Percentiles rank a stretch among this genome's conserved stretches.
phyloP scores from a whole-genome alignment of 2,329 filamentous ascomycete genomes.

The Neoarthrinium moseri region DNA sequence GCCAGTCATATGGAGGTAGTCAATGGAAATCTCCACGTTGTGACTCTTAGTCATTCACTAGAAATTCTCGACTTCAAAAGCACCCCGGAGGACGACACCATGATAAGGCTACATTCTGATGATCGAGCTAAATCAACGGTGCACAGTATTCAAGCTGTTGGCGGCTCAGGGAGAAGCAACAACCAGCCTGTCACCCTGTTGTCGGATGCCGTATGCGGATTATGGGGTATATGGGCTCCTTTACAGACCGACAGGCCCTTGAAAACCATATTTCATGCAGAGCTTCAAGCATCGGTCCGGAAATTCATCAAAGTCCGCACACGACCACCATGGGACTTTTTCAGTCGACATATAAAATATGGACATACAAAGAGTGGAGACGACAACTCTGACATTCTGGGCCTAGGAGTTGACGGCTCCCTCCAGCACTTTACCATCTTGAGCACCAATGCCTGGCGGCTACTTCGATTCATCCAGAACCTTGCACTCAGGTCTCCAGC shows the following conservation, averaged over 20 bases:
- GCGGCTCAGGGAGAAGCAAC: slow-evolving; percentile 12
- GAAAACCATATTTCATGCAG: slow-evolving; percentile 52
- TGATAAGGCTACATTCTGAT: slow-evolving; percentile 45
- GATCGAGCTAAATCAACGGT: slow-evolving; percentile 39
- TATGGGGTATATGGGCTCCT: slow-evolving; percentile 52
- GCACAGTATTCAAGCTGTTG: slow-evolving; percentile 46
- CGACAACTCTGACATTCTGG: slow-evolving; percentile 56
- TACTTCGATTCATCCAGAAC: slow-evolving; percentile 74
- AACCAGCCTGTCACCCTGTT: slow-evolving; percentile 44
- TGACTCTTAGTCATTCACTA: slow-evolving; percentile 55
- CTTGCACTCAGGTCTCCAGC: slow-evolving; percentile 50
- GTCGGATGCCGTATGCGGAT: slow-evolving; percentile 43
- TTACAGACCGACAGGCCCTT: slow-evolving; percentile 40
- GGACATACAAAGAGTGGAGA: slow-evolving; percentile 40
- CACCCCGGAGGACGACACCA: slow-evolving; percentile 33
- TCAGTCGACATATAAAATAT: slow-evolving; percentile 34
- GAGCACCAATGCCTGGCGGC: slow-evolving; percentile 57
- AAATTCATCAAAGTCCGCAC: slow-evolving; percentile 53
- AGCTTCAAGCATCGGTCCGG: slow-evolving; percentile 55
- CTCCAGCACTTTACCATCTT: slow-evolving; percentile 70
- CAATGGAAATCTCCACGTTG: slow-evolving; percentile 46
- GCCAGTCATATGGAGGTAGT: slow-evolving; percentile 48
- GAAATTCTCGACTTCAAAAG: slow-evolving; percentile 50
- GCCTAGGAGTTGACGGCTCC: slow-evolving; percentile 67
- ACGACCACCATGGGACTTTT: slow-evolving; percentile 49